A percentile compares a stretch with the other conserved stretches of the same genome.
Conservation (phyloP, 2,329 filamentous ascomycete genomes). For the Phaeomoniella chlamydospora region DNA sequence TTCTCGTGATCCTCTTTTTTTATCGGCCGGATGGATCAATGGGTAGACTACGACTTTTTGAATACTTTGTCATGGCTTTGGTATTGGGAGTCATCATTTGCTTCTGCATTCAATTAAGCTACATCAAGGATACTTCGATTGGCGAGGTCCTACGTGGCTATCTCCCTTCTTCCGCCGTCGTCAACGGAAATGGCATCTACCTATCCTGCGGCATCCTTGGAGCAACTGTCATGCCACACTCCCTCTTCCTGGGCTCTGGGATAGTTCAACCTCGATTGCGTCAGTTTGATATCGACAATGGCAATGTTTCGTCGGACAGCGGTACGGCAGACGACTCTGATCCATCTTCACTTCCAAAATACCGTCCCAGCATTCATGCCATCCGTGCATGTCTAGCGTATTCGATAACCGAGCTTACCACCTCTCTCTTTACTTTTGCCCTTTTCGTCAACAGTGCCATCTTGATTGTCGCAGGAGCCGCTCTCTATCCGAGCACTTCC, state of each 20-base stretch:
- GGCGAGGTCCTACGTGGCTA: slow-evolving; percentile 40
- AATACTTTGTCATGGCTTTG: slow-evolving; percentile 37
- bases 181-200: slow-evolving; percentile 38
- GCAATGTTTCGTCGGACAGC: slow-evolving; percentile 17
- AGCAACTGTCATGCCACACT: slow-evolving; percentile 46
- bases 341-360: slow-evolving; percentile 24
- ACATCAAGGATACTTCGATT: slow-evolving; percentile 32
- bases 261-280: slow-evolving; percentile 39
- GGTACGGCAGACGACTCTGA: slow-evolving; percentile 12
- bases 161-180: slow-evolving; percentile 36
- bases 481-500: slow-evolving; percentile 52
- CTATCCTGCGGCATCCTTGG: slow-evolving; percentile 38
- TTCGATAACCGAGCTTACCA: slow-evolving; percentile 53
- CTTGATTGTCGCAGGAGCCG: slow-evolving; percentile 66
- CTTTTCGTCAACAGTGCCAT: slow-evolving; percentile 76
- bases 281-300: slow-evolving; percentile 28
- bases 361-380: slow-evolving; percentile 57
- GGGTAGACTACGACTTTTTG: slow-evolving; percentile 35
- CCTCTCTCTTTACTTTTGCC: slow-evolving; percentile 69
- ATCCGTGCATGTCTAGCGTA: slow-evolving; percentile 61
- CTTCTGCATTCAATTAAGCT: slow-evolving; percentile 41
- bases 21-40: slow-evolving; percentile 38
- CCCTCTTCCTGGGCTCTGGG: slow-evolving; percentile 41
- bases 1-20: slow-evolving; percentile 41
- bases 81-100: slow-evolving; percentile 42